phyloP scores from a whole-genome alignment of 768 basidiomycete genomes.

The Calocybe gangraenosa region DNA sequence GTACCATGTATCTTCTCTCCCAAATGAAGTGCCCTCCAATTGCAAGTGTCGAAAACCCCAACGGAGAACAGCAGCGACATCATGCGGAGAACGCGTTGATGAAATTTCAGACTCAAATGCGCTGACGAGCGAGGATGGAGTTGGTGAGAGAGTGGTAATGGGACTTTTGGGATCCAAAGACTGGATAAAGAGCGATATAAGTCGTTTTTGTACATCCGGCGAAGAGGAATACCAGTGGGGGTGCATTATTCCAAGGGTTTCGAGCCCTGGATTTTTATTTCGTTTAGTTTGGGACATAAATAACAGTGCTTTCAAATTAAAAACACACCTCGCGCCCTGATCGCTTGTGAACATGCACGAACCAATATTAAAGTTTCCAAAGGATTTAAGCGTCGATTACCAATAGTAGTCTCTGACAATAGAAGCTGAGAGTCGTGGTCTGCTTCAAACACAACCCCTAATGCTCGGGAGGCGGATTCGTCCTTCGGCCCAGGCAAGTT shows the following conservation, averaged over 20 bases:
- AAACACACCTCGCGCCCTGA: constrained; percentile 56
- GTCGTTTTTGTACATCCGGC: constrained; percentile 57
- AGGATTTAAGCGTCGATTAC: constrained; percentile 54
- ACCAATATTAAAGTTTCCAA: constrained; percentile 61
- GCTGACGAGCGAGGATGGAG: constrained; percentile 39
- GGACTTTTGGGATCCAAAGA: constrained; percentile 49
- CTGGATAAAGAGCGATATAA: constrained; percentile 70
- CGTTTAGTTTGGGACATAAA: constrained; percentile 10
- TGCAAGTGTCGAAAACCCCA: constrained; percentile 78
- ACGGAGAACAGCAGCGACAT: constrained; percentile 75
- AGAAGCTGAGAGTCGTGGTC: constrained; percentile 45
- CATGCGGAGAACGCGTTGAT: constrained; percentile 65
- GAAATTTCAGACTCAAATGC: constrained; percentile 63
- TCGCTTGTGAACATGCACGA: constrained; percentile 63
- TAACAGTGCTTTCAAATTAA: constrained; percentile 3
- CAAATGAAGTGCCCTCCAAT: constrained; percentile 57
- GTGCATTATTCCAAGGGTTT: constrained; percentile 80
- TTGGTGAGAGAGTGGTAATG: constrained; percentile 47
- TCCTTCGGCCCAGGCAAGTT: constrained; percentile 53
- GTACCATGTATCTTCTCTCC: constrained; percentile 68
- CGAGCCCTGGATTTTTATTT: constrained; percentile 49
- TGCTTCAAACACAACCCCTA: constrained; percentile 58
- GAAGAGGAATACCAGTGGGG: constrained; percentile 82
- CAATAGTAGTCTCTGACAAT: constrained; percentile 52
- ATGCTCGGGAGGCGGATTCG: constrained; percentile 38